Base-by-base conservation (phyloP, 257 asterid species). In the Solanum dulcamara region DNA sequence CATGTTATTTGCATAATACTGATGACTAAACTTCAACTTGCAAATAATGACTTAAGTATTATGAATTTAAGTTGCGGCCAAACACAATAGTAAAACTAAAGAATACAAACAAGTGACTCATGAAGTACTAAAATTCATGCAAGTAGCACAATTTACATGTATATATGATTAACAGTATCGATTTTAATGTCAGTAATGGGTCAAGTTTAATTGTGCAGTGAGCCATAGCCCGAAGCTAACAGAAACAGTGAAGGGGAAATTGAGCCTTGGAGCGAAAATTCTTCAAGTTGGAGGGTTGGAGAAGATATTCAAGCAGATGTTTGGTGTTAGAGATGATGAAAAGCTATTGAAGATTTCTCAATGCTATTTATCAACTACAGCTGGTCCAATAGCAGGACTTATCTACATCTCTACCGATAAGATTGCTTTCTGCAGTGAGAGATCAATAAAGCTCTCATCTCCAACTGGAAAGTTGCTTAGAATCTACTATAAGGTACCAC, bases 181-280 rank as follows among this genome's bases (percentile, higher is more conserved):
- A 32, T 12, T 33, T 0, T 24, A 1, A 4, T 6, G 37, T 3
- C 5, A 4, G 24, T 17, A 33, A 33, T 33, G 14, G 32, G 1
- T 17, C 14, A 15, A 71, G 20, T 53, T 17, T 5, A 1, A 79
- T 9, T 26, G 3, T 85, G 89, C 89, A 91, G 92, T 92, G 66
- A 88, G 85, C 85, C 66, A 90, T 67, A 90, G 91, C 28, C 90
- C 87, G 2, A 92, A 89, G 80, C 64, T 90, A 5, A 88, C 88
- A 3, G 92, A 92, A 85, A 86, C 90, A 1, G 89, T 92, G 80
- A 89, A 87, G 57, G 94, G 94, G 59, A 92, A 92, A 86, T 40
- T 92, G 81, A 89, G 88, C n/a, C 57, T 92, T 37, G 90, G 92
- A 74, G 90, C 93, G 11, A 90, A 86, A 48, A 59, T 86, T 26